Conservation (phyloP, 352 stramenopile species). For the Phytophthora hibernalis region DNA sequence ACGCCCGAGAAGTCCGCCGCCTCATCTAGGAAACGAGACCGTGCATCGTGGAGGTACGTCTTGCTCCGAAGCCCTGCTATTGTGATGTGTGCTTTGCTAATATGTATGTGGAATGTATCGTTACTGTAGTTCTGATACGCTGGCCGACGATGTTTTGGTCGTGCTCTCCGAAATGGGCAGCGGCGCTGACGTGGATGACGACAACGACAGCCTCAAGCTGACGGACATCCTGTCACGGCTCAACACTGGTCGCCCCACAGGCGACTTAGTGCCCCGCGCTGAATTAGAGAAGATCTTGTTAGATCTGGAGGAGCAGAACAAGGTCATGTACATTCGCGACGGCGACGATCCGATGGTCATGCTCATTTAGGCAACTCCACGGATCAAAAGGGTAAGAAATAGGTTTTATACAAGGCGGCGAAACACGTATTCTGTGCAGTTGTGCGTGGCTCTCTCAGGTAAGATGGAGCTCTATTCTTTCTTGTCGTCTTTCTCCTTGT, state of each 20-base stretch:
- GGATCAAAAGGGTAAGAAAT: constrained; percentile 14
- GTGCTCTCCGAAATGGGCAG: constrained; percentile 69
- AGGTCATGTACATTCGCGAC: constrained; percentile 91
- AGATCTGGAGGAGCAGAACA: constrained; percentile 88
- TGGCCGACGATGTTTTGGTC: constrained; percentile 71
- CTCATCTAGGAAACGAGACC: constrained; percentile 71
- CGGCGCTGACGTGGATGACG: constrained; percentile 58
- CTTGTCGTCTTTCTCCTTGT: constrained; percentile 33
- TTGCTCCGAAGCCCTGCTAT: neutral
- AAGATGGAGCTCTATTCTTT: constrained; percentile 12
- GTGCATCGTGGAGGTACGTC: constrained; percentile 67
- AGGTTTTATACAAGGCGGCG: constrained; percentile 41
- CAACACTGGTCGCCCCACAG: constrained; percentile 50
- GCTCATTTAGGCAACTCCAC: constrained; percentile 70
- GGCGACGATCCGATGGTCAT: constrained; percentile 83
- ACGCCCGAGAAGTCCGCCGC: constrained; percentile 20
- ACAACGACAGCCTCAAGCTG: constrained; percentile 72
- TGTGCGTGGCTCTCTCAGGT: constrained; percentile 11
- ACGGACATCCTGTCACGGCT: constrained; percentile 62
- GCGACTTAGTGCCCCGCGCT: constrained; percentile 43
- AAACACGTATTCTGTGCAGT: constrained; percentile 34
- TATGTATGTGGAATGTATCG: constrained; percentile 12
- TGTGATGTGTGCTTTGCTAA: neutral
- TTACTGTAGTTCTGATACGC: constrained; percentile 53
- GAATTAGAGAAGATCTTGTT: constrained; percentile 78